Percentiles rank a stretch among this genome's conserved stretches.
phyloP scores from a whole-genome alignment of 768 basidiomycete genomes.

The Naganishia onofrii region DNA sequence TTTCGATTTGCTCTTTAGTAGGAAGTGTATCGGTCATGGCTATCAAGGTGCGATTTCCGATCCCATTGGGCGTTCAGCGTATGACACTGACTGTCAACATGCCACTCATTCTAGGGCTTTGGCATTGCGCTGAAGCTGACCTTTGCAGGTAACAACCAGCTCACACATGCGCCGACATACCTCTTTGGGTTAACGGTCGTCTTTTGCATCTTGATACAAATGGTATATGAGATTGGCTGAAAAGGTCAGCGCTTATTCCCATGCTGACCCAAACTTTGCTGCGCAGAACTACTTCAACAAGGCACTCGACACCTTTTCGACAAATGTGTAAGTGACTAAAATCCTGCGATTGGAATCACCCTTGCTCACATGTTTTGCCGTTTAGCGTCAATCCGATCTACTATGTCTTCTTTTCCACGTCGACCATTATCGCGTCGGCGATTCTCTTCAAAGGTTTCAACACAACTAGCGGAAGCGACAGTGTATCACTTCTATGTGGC shows the following conservation, averaged over 20 bases:
- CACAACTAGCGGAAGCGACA: conserved; percentile 75
- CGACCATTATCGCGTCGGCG: conserved; percentile 86
- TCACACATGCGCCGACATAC: conserved; percentile 92
- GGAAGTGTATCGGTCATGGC: conserved; percentile 98
- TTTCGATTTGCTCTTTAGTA: conserved; percentile 93
- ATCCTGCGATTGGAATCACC: conserved; percentile 9
- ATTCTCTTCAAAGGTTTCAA: conserved; percentile 98
- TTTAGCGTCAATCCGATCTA: conserved; percentile 93
- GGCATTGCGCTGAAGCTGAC: conserved; percentile 96
- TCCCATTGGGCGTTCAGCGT: neutral
- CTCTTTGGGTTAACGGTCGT: conserved; percentile 80
- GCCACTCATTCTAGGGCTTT: conserved; percentile 60
- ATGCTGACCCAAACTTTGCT: neutral
- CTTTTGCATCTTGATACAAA: conserved; percentile 65
- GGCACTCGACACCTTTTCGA: conserved; percentile 91
- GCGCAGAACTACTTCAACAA: conserved; percentile 76
- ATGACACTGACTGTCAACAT: neutral
- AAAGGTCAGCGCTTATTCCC: neutral
- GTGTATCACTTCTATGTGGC: conserved; percentile 80
- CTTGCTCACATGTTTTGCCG: neutral
- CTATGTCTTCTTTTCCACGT: conserved; percentile 92
- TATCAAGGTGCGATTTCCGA: conserved; percentile 62
- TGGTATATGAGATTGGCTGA: conserved; percentile 50
- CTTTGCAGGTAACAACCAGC: conserved; percentile 87
- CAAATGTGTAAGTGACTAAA: conserved; percentile 77